Conservation (phyloP, 1,284 basidiomycete species). For the Lentinula novae-zelandiae region DNA sequence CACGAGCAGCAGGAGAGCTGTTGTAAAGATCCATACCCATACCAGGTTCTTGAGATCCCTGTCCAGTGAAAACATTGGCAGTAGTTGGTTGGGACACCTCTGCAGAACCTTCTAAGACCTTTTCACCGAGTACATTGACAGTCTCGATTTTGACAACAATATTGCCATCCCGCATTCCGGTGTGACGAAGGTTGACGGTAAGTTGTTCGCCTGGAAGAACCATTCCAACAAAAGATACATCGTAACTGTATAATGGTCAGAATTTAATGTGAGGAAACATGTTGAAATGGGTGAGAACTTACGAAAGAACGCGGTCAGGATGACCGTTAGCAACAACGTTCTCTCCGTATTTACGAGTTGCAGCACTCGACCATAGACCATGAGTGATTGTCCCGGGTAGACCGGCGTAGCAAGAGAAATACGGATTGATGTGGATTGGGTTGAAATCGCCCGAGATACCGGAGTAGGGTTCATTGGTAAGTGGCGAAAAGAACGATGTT, state of each 20-base stretch:
- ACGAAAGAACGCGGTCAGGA: conserved; percentile 87
- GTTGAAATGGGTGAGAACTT: conserved; percentile 30
- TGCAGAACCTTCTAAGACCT: conserved; percentile 88
- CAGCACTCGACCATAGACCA: conserved; percentile 95
- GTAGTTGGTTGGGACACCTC: conserved; percentile 92
- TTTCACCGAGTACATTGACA: conserved; percentile 81
- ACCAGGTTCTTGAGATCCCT: conserved; percentile 96
- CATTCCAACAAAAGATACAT: conserved; percentile 96
- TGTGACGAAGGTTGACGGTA: conserved; percentile 85
- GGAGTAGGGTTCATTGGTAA: conserved; percentile 94
- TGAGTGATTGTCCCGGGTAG: conserved; percentile 98
- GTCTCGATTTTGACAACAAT: conserved; percentile 93
- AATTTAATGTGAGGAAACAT: conserved; percentile 12
- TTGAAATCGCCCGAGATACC: conserved; percentile 97
- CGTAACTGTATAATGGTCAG: conserved; percentile 52
- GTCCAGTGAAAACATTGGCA: conserved; percentile 97
- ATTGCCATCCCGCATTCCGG: conserved; percentile 89
- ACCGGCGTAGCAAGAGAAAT: conserved; percentile 92
- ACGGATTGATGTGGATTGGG: conserved; percentile 98
- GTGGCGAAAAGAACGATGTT: conserved; percentile 71
- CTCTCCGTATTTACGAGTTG: conserved; percentile 91
- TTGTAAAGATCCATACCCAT: conserved; percentile 99
- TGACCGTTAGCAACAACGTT: conserved; percentile 91
- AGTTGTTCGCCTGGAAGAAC: conserved; percentile 92
- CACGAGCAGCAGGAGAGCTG: conserved; percentile 87